These are phyloP conservation scores for Rhododendron ovatum DNA, from an alignment of 148 eudicot species.

Conservation along the genomic window DNA sequence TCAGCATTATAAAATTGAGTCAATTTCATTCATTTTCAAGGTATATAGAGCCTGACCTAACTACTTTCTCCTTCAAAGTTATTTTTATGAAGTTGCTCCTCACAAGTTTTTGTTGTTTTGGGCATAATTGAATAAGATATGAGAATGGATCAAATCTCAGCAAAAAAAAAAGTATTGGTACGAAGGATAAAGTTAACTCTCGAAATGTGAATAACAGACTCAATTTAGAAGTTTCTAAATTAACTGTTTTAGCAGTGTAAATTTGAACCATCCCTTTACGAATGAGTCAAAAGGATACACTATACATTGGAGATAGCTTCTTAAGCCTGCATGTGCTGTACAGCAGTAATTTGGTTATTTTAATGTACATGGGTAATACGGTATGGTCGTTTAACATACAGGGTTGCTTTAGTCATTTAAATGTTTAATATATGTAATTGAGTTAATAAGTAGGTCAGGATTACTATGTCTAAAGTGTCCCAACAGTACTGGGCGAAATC, in stretches of 20 bases:
- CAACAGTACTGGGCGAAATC: too few relatives aligned
- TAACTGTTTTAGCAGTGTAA: background rate
- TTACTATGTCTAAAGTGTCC: too few relatives aligned
- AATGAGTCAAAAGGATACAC: background rate
- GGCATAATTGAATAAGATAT: background rate
- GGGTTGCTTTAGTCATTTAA: too few relatives aligned
- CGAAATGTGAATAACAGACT: background rate
- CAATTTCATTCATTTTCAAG: background rate
- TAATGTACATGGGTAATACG: too few relatives aligned
- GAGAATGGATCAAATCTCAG: background rate
- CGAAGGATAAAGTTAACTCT: background rate
- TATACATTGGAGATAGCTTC: background rate
- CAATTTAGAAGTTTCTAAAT: background rate
- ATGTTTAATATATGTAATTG: too few relatives aligned
- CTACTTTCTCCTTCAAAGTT: background rate
- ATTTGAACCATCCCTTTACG: background rate
- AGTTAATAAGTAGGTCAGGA: too few relatives aligned
- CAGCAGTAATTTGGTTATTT: too few relatives aligned
- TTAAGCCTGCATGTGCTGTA: too few relatives aligned
- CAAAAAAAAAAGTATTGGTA: background rate
- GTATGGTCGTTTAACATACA: too few relatives aligned
- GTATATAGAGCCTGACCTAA: background rate
- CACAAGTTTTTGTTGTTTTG: slow-evolving; percentile 1
- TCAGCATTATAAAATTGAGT: background rate
- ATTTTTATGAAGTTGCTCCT: background rate